These are phyloP conservation scores for Starmerella geochares DNA, from an alignment of 805 yeast genomes.

Conservation along the genomic window DNA sequence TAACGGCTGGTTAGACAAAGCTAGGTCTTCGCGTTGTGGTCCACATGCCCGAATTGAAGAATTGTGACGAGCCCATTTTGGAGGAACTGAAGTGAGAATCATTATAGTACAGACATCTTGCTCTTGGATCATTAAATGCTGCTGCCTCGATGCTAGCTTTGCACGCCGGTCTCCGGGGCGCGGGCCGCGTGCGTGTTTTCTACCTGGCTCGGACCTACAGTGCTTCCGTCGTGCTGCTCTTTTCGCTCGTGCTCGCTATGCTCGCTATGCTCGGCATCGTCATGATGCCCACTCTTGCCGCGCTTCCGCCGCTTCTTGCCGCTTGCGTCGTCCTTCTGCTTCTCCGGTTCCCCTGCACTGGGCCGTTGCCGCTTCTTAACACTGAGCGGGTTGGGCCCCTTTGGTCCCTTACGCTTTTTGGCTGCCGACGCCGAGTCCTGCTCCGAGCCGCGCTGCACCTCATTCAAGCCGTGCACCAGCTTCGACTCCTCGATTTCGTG, in stretches of 20 bases:
- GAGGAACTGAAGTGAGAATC: too few relatives aligned
- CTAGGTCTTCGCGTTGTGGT: too few relatives aligned
- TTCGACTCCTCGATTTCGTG: constrained; percentile 51
- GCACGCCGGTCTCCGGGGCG: background rate
- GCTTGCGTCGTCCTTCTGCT: constrained; percentile 7
- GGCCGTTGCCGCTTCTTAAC: constrained; percentile 55
- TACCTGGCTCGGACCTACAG: background rate
- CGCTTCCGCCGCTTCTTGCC: constrained; percentile 22
- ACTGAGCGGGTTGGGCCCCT: constrained; percentile 85
- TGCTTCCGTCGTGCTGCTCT: background rate
- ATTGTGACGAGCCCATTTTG: too few relatives aligned
- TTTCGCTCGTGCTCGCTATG: background rate
- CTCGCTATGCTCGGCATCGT: background rate
- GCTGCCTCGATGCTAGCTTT: background rate
- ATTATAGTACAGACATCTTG: too few relatives aligned
- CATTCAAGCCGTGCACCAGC: constrained; percentile 69
- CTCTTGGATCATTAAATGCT: too few relatives aligned
- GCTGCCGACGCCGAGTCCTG: background rate
- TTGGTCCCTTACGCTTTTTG: constrained; percentile 37
- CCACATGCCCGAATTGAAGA: too few relatives aligned
- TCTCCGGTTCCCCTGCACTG: constrained; percentile 23
- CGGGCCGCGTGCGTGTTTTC: background rate
- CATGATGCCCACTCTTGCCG: constrained; percentile 15
- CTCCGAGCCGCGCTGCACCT: constrained; percentile 32
- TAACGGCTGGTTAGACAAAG: too few relatives aligned